These are phyloP conservation scores for Cryphonectria parasitica DNA, from an alignment of 2,329 filamentous ascomycete species.

Conservation along the genomic window DNA sequence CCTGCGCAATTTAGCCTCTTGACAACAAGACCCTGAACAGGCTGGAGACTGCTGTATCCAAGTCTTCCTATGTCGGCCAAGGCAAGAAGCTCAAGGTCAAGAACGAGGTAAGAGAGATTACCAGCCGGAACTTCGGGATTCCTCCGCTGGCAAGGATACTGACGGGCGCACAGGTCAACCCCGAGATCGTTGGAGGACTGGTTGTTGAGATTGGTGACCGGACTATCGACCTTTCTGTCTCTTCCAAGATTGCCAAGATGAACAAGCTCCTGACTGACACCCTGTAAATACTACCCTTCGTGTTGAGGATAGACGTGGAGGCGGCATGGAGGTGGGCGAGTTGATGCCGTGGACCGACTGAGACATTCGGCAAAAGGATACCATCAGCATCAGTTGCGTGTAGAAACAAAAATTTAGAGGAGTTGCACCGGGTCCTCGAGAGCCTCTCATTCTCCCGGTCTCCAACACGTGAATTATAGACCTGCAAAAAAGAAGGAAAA, in stretches of 20 bases:
- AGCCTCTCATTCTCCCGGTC: neutral
- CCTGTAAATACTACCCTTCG: constrained; percentile 67
- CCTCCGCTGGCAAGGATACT: constrained; percentile 26
- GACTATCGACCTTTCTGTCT: constrained; percentile 96
- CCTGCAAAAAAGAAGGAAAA: neutral
- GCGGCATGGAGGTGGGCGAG: neutral
- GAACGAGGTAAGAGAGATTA: constrained; percentile 65
- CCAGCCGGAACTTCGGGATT: neutral
- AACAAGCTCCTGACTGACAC: constrained; percentile 98
- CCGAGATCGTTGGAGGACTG: constrained; percentile 91
- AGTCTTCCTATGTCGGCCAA: constrained; percentile 84
- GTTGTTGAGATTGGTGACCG: constrained; percentile 96
- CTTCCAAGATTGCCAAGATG: constrained; percentile 93
- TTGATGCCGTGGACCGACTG: constrained; percentile 11
- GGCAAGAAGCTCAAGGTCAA: constrained; percentile 98
- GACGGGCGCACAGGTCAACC: constrained; percentile 72
- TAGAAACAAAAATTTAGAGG: constrained; percentile 14
- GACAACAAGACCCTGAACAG: constrained; percentile 85
- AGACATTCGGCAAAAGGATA: constrained; percentile 15
- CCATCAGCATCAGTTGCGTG: constrained; percentile 24
- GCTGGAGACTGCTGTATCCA: constrained; percentile 84
- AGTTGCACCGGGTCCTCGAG: constrained; percentile 10
- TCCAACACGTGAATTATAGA: neutral
- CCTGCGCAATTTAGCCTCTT: constrained; percentile 62
- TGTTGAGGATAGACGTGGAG: constrained; percentile 8